Evolutionary conservation across 2,329 filamentous ascomycete species (phyloP).

Genomic region (Mariannaea elegans): DNA sequence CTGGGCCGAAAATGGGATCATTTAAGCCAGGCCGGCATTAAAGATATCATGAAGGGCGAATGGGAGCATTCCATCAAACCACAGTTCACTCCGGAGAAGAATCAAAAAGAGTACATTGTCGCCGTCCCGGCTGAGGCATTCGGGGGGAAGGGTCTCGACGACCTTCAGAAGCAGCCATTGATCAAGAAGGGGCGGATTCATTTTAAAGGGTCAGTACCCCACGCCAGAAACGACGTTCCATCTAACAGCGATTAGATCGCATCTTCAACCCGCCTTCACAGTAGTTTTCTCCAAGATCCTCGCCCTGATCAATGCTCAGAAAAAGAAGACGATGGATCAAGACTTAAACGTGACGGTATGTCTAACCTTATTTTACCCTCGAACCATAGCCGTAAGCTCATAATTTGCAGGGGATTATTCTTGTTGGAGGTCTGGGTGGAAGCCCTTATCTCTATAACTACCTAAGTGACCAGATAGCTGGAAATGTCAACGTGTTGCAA

Average conservation of each 20-base stretch:
- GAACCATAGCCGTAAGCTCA: background rate
- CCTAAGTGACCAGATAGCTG: background rate
- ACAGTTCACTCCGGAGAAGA: constrained; percentile 12
- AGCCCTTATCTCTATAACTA: constrained; percentile 3
- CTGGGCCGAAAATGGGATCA: constrained; percentile 9
- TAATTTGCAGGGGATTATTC: background rate
- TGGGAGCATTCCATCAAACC: constrained; percentile 23
- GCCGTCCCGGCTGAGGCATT: constrained; percentile 16
- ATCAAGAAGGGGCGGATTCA: constrained; percentile 15
- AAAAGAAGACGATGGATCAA: background rate
- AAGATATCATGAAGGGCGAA: constrained; percentile 18
- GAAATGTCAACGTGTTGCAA: constrained; percentile 10
- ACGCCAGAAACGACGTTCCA: no score
- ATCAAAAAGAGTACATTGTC: constrained; percentile 21
- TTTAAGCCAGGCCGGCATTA: constrained; percentile 8
- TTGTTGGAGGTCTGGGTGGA: constrained; percentile 5
- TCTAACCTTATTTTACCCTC: no score
- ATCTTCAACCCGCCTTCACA: constrained; percentile 6
- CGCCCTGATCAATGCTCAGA: constrained; percentile 2
- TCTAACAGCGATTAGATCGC: background rate
- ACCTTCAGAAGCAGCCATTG: background rate
- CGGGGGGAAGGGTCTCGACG: background rate
- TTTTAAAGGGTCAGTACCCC: background rate
- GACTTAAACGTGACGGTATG: background rate
- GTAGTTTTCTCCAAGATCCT: background rate